phyloP scores from a whole-genome alignment of 2,329 filamentous ascomycete species.

The Aplosporella prunicola region DNA sequence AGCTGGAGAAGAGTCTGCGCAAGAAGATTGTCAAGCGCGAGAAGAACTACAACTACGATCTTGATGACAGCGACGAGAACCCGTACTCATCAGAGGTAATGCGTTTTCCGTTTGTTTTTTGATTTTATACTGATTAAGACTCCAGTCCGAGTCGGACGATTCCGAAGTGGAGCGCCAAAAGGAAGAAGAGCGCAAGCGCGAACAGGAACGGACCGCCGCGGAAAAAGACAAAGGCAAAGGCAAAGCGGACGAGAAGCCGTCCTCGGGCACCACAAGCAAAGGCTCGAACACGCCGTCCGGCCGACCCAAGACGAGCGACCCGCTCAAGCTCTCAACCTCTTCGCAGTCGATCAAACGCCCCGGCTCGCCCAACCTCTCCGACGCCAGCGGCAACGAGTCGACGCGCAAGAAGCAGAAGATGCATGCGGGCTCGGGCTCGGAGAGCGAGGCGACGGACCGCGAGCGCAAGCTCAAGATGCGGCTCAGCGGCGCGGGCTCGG shows the following conservation, averaged over 20 bases:
- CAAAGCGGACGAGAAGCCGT: constrained; percentile 31
- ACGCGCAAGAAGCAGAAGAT: constrained; percentile 60
- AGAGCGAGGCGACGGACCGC: constrained; percentile 12
- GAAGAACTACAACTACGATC: constrained; percentile 74
- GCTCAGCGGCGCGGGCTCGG: constrained; percentile 36
- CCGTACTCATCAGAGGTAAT: constrained; percentile 21
- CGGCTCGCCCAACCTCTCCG: constrained; percentile 78
- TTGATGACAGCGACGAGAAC: constrained; percentile 53
- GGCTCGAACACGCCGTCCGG: constrained; percentile 60
- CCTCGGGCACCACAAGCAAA: constrained; percentile 54
- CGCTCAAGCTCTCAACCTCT: constrained; percentile 36
- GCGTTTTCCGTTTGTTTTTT: constrained; percentile 14
- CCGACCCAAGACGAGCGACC: constrained; percentile 41
- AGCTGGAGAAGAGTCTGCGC: constrained; percentile 64
- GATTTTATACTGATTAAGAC: background rate
- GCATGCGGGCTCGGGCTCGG: constrained; percentile 18
- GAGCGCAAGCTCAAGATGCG: constrained; percentile 49
- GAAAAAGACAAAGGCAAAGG: constrained; percentile 36
- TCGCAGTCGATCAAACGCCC: constrained; percentile 62
- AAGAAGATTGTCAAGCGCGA: constrained; percentile 79
- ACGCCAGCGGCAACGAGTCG: constrained; percentile 86
- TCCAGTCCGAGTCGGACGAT: constrained; percentile 49
- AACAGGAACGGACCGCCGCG: constrained; percentile 39
- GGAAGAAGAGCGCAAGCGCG: constrained; percentile 47
- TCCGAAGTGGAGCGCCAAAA: constrained; percentile 56